A percentile compares a stretch with the other conserved stretches of the same genome.
These are phyloP conservation scores for Quercus tomentella DNA, from an alignment of 331 rosid species.

Conservation along the genomic window DNA sequence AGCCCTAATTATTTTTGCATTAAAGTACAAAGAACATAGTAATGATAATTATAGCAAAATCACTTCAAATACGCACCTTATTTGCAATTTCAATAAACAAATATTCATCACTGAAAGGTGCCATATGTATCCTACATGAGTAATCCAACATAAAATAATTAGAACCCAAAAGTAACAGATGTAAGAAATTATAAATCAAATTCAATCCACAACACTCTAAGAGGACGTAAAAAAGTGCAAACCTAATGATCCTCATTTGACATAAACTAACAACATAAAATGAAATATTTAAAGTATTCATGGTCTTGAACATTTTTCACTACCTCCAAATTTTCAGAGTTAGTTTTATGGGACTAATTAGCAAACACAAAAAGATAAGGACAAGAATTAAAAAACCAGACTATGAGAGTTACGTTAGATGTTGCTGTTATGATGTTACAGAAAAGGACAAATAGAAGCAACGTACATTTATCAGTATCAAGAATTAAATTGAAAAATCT, in stretches of 20 bases:
- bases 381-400: not conserved
- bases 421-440: not conserved
- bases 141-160: slow-evolving; percentile 37
- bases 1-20: slow-evolving; percentile 11
- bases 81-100: slow-evolving; percentile 88
- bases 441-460: too few relatives aligned
- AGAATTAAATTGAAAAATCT: not conserved
- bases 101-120: slow-evolving; percentile 91
- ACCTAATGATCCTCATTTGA: slow-evolving; percentile 3
- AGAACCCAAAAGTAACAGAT: slow-evolving; percentile 19
- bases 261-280: slow-evolving; percentile 1
- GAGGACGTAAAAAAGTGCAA: not conserved
- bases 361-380: not conserved
- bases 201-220: not conserved
- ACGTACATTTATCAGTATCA: not conserved
- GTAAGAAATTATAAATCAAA: slow-evolving; percentile 4
- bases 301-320: not conserved
- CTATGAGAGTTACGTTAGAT: not conserved
- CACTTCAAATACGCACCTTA: slow-evolving; percentile 52
- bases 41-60: slow-evolving; percentile 3
- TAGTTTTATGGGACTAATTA: not conserved
- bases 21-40: not conserved
- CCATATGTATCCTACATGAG: slow-evolving; percentile 67
- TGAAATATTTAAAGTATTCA: not conserved
- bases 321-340: not conserved